phyloP scores from a whole-genome alignment of 768 basidiomycete genomes.

The Hydnomerulius pinastri region DNA sequence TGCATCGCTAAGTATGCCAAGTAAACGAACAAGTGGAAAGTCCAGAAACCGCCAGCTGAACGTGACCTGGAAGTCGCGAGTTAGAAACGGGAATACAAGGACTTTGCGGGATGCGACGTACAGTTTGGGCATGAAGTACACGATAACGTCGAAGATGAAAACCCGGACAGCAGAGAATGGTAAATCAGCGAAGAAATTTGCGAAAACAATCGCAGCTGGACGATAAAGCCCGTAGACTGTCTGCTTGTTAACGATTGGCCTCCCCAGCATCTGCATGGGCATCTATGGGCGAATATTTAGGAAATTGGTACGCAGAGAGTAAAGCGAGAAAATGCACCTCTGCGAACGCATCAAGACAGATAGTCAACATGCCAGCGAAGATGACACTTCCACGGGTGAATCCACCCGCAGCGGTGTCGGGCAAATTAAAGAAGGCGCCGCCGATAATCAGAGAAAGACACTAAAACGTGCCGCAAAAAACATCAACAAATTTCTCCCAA shows the following conservation, averaged over 20 bases:
- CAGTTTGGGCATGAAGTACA: constrained; percentile 69
- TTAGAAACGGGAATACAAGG: constrained; percentile 6
- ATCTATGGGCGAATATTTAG: constrained; percentile 38
- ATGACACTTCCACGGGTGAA: constrained; percentile 88
- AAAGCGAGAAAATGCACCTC: constrained; percentile 46
- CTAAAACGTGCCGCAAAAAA: constrained; percentile 2
- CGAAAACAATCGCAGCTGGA: constrained; percentile 62
- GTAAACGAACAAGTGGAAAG: constrained; percentile 68
- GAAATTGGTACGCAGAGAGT: constrained; percentile 4
- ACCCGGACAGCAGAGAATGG: constrained; percentile 66
- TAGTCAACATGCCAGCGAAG: constrained; percentile 68
- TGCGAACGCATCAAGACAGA: constrained; percentile 70
- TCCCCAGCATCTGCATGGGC: constrained; percentile 77
- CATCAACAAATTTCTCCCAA: background rate
- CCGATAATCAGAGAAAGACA: constrained; percentile 60
- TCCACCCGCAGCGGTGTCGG: constrained; percentile 72
- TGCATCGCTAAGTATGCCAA: constrained; percentile 72
- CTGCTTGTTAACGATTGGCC: constrained; percentile 74
- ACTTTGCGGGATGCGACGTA: constrained; percentile 28
- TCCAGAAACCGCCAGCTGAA: constrained; percentile 46
- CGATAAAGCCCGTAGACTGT: constrained; percentile 66
- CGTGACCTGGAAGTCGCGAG: constrained; percentile 31
- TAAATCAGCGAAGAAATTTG: constrained; percentile 67
- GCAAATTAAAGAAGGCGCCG: constrained; percentile 72
- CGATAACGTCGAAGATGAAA: constrained; percentile 60